Evolutionary conservation across 2,329 filamentous ascomycete species (phyloP).

Genomic region (Venturia aucupariae): DNA sequence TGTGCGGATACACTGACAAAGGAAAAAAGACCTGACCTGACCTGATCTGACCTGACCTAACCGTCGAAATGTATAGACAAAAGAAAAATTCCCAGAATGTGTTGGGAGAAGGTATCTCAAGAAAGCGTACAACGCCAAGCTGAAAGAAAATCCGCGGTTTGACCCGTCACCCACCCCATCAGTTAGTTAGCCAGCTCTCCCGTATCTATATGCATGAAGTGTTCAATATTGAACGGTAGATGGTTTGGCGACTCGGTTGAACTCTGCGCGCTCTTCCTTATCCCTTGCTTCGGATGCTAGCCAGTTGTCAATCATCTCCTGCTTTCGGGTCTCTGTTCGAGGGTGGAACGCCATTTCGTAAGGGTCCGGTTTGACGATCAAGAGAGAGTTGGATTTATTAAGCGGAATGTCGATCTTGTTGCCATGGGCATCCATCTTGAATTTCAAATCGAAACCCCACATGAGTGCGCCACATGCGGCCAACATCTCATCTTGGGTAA

Average conservation of each 20-base stretch:
- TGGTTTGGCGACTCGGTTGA: not conserved
- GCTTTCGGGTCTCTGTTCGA: conserved; percentile 33
- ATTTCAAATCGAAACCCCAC: conserved; percentile 39
- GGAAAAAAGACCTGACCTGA: not conserved
- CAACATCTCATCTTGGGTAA: conserved; percentile 48
- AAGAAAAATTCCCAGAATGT: conserved; percentile 1
- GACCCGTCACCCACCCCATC: too few relatives aligned
- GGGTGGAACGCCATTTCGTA: conserved; percentile 48
- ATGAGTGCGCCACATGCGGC: conserved; percentile 43
- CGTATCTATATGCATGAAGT: too few relatives aligned
- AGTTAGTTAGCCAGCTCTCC: too few relatives aligned
- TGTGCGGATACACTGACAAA: not conserved
- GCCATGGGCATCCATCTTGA: conserved; percentile 39
- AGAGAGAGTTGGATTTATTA: conserved; percentile 44
- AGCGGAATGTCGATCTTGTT: conserved; percentile 34
- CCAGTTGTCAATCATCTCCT: conserved; percentile 15
- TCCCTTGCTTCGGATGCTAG: conserved; percentile 6
- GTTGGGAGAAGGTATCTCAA: not conserved
- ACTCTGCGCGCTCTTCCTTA: conserved; percentile 9
- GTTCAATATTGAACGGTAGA: not conserved
- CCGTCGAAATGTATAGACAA: not conserved
- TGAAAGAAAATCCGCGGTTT: conserved; percentile 1
- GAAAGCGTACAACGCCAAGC: not conserved
- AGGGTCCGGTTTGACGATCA: conserved; percentile 49
- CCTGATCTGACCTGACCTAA: too few relatives aligned